Conservation (phyloP, 2,329 filamentous ascomycete genomes). For the Fusarium dimerum region DNA sequence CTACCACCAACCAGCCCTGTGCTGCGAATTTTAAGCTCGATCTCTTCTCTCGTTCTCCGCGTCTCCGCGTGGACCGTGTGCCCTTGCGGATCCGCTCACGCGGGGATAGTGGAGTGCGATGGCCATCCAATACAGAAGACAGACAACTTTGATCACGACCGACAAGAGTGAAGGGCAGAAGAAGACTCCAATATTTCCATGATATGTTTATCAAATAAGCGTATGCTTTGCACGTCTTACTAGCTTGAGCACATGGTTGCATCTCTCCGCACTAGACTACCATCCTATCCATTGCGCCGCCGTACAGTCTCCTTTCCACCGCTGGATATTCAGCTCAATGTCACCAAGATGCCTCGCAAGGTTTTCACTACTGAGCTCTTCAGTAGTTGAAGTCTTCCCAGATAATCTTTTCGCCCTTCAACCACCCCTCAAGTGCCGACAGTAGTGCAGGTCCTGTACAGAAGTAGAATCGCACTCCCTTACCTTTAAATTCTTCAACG, state of each 20-base stretch:
- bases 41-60: not conserved
- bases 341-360: not conserved
- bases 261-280: too few species aligned
- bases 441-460: conserved; percentile 48
- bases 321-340: not conserved
- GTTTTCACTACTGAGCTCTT: not conserved
- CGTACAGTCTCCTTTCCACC: not conserved
- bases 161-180: not conserved
- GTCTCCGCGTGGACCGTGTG: not conserved
- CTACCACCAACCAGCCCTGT: not conserved
- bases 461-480: conserved; percentile 51
- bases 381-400: conserved; percentile 65
- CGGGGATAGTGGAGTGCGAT: not conserved
- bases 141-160: not conserved
- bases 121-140: not conserved
- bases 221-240: too few species aligned
- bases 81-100: not conserved
- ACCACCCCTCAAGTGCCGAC: conserved; percentile 48
- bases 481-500: conserved; percentile 40
- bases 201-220: not conserved
- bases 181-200: not conserved
- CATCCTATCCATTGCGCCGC: too few species aligned
- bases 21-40: not conserved
- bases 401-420: conserved; percentile 53
- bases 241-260: too few species aligned